phyloP scores from a whole-genome alignment of 805 yeast genomes.

The Maudiozyma serrabonitensis region DNA sequence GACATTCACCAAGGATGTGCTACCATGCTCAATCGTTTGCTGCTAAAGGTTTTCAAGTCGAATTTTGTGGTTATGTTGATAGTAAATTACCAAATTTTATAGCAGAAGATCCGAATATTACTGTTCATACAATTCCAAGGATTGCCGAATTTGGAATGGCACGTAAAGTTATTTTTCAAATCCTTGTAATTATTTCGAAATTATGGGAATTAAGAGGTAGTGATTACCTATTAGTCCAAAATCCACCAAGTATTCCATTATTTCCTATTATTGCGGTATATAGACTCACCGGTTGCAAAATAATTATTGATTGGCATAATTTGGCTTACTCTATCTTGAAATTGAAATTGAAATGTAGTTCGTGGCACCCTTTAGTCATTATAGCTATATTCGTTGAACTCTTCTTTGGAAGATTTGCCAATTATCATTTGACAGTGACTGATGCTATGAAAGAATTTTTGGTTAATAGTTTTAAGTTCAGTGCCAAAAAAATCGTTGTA shows the following conservation, averaged over 20 bases:
- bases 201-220: constrained; percentile 50
- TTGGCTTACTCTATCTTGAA: constrained; percentile 77
- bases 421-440: constrained; percentile 74
- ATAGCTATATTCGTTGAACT: constrained; percentile 55
- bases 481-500: constrained; percentile 41
- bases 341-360: constrained; percentile 42
- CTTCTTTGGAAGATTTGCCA: constrained; percentile 51
- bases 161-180: constrained; percentile 51
- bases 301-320: constrained; percentile 95
- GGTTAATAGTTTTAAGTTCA: constrained; percentile 43
- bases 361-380: constrained; percentile 52
- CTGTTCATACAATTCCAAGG: constrained; percentile 34
- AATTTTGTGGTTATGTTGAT: constrained; percentile 74
- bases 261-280: constrained; percentile 52
- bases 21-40: constrained; percentile 80
- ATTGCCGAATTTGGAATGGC: constrained; percentile 11
- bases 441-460: constrained; percentile 58
- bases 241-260: constrained; percentile 89
- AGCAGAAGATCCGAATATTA: constrained; percentile 40
- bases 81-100: constrained; percentile 43
- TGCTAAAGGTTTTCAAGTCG: constrained; percentile 60
- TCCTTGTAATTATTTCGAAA: constrained; percentile 36
- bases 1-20: constrained; percentile 90
- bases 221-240: constrained; percentile 65
- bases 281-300: constrained; percentile 45